Evolutionary conservation across 164 flowering plant genomes (phyloP).

Genomic region (Euptelea pleiosperma): DNA sequence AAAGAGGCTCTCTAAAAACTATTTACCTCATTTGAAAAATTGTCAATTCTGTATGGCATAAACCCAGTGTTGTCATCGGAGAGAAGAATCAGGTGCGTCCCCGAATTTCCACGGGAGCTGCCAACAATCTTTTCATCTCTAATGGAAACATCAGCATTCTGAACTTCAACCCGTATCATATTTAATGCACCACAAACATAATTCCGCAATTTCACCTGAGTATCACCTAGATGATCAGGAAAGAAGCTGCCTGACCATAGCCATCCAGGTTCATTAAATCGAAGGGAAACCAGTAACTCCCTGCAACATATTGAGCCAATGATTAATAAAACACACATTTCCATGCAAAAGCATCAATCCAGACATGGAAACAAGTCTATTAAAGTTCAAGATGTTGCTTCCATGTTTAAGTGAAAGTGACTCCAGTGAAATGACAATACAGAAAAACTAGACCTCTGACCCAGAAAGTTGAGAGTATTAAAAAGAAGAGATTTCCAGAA

Average conservation of each 20-base stretch:
- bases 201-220: constrained; percentile 85
- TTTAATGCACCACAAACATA: constrained; percentile 53
- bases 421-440: neutral
- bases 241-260: constrained; percentile 97
- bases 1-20: constrained; percentile 1
- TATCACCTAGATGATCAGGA: constrained; percentile 92
- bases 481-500: neutral
- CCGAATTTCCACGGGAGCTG: constrained; percentile 66
- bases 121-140: constrained; percentile 67
- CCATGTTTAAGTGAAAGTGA: neutral
- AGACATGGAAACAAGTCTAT: neutral
- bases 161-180: constrained; percentile 86
- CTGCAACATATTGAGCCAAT: constrained; percentile 34
- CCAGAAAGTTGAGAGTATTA: neutral
- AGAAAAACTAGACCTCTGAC: neutral
- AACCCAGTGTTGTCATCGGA: constrained; percentile 89
- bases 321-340: neutral
- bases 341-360: constrained; percentile 1
- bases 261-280: constrained; percentile 90
- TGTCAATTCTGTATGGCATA: constrained; percentile 96
- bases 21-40: constrained; percentile 87
- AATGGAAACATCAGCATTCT: constrained; percentile 73
- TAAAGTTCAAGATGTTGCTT: neutral
- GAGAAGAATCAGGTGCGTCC: constrained; percentile 79
- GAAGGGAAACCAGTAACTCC: constrained; percentile 80